Conservation (phyloP, 352 stramenopile species). For the Phytophthora cryptogea region DNA sequence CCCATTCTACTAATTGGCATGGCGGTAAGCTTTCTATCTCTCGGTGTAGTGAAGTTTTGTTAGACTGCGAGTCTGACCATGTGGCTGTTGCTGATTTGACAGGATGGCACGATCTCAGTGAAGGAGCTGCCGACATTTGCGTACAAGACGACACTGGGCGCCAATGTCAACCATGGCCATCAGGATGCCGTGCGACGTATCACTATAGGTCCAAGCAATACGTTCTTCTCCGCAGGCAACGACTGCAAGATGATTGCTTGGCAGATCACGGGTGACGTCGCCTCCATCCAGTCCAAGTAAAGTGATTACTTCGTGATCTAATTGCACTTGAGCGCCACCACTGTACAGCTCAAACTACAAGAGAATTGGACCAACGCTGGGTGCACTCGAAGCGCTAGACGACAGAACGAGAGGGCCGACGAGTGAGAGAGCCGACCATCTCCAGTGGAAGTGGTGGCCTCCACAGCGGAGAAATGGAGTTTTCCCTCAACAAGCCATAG, state of each 20-base stretch:
- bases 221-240: conserved; percentile 82
- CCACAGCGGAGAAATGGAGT: conserved; percentile 2
- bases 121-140: conserved; percentile 86
- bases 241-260: conserved; percentile 86
- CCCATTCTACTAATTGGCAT: conserved; percentile 82
- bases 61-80: conserved; percentile 7
- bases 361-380: conserved; percentile 21
- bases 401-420: conserved; percentile 7
- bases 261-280: conserved; percentile 82
- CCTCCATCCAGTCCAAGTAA: conserved; percentile 69
- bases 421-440: conserved; percentile 7
- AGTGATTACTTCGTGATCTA: conserved; percentile 10
- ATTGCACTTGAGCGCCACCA: conserved; percentile 10
- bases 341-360: conserved; percentile 27
- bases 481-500: conserved; percentile 21
- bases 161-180: conserved; percentile 70
- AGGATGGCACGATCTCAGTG: conserved; percentile 81
- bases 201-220: conserved; percentile 71
- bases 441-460: not conserved
- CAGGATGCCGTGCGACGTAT: conserved; percentile 81
- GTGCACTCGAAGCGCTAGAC: conserved; percentile 17
- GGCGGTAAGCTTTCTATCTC: conserved; percentile 45
- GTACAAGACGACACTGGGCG: conserved; percentile 79
- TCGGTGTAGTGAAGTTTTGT: not conserved
- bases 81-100: conserved; percentile 13